phyloP scores from a whole-genome alignment of 345 rosid genomes.

The Angophora floribunda region DNA sequence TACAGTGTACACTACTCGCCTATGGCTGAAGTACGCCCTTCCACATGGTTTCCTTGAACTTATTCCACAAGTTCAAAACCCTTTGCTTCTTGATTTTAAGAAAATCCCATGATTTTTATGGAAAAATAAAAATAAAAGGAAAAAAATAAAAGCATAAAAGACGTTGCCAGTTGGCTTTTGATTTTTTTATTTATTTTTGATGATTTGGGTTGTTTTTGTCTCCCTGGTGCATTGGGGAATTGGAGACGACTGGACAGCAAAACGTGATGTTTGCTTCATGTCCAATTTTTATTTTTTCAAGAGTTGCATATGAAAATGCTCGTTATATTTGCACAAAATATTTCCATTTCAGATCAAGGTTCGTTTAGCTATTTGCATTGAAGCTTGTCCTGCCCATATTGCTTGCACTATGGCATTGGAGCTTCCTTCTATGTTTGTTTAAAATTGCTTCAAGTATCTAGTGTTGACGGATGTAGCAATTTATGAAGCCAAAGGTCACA shows the following conservation, averaged over 20 bases:
- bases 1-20: background rate
- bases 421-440: background rate
- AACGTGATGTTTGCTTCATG: background rate
- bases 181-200: no score
- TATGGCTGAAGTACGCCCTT: background rate
- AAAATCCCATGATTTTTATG: background rate
- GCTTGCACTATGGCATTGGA: background rate
- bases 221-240: background rate
- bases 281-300: accelerated
- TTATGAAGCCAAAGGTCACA: no score
- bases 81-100: background rate
- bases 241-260: background rate
- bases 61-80: background rate
- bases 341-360: background rate
- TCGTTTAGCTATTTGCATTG: background rate
- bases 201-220: background rate
- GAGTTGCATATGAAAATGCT: background rate
- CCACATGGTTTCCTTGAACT: background rate
- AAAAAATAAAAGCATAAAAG: background rate
- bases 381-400: no score
- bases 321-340: background rate
- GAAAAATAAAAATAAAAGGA: no score
- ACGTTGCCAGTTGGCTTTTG: background rate
- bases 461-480: background rate
- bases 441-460: background rate